Percentiles rank a stretch among this genome's conserved stretches.
These are phyloP conservation scores for Xylaria sp. DNA, from an alignment of 2,329 filamentous ascomycete species.

Conservation along the genomic window DNA sequence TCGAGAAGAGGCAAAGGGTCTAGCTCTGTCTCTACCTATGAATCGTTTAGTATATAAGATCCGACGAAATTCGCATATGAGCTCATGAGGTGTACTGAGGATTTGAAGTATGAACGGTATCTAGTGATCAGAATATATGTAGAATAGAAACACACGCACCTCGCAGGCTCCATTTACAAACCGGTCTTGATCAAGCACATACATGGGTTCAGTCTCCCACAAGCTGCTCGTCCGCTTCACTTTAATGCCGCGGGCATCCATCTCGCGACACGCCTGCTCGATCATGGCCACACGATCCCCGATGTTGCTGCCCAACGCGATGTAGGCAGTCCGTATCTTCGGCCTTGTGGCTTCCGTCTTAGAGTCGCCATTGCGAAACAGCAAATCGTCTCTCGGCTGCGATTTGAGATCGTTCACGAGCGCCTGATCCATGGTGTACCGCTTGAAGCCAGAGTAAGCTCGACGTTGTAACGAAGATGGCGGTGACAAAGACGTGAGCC, in stretches of 20 bases:
- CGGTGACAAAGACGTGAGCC: not conserved
- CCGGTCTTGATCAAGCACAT: constrained; percentile 85
- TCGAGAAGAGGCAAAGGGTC: constrained; percentile 81
- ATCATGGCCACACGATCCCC: constrained; percentile 88
- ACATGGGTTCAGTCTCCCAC: constrained; percentile 98
- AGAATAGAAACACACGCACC: constrained; percentile 59
- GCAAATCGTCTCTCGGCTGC: constrained; percentile 35
- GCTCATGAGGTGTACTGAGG: not conserved
- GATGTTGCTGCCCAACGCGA: constrained; percentile 93
- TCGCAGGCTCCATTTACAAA: constrained; percentile 96
- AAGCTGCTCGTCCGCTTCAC: constrained; percentile 85
- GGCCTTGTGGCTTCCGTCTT: constrained; percentile 34
- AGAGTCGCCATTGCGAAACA: constrained; percentile 44
- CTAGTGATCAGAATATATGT: not conserved
- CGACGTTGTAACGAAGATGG: constrained; percentile 11
- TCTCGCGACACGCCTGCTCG: constrained; percentile 81
- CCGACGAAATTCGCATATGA: not conserved
- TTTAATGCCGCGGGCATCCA: constrained; percentile 77
- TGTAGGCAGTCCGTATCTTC: constrained; percentile 69
- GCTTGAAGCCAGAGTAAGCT: constrained; percentile 35
- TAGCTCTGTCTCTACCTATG: constrained; percentile 82
- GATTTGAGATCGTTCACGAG: constrained; percentile 38
- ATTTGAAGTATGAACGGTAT: not conserved
- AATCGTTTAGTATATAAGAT: constrained; percentile 16
- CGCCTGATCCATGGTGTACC: constrained; percentile 43